phyloP scores from a whole-genome alignment of 2,329 filamentous ascomycete genomes.

The Ophiostoma sp. region DNA sequence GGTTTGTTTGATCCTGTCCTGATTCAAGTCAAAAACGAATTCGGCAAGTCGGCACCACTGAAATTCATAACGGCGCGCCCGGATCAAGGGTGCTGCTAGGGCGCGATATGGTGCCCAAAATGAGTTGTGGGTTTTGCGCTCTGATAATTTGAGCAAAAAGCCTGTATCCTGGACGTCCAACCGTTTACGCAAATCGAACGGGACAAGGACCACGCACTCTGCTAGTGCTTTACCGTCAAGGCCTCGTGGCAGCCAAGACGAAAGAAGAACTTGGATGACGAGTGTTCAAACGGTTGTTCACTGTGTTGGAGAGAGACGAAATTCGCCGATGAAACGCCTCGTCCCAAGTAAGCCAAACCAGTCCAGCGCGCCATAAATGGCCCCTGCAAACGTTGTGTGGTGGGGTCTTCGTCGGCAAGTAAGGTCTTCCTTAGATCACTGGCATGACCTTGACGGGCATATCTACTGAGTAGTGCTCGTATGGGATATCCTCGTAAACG shows the following conservation, averaged over 20 bases:
- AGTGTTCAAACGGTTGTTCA: not conserved
- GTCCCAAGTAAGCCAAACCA: not conserved
- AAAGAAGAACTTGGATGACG: not conserved
- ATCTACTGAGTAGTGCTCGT: not conserved
- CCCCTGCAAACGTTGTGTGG: not conserved
- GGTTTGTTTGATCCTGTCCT: not conserved
- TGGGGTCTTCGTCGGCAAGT: not conserved
- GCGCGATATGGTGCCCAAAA: not conserved
- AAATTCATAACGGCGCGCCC: not conserved
- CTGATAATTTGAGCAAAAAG: not conserved
- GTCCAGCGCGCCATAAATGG: not conserved
- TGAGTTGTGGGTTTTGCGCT: not conserved
- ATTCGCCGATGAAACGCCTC: slow-evolving; percentile 7
- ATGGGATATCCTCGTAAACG: not conserved
- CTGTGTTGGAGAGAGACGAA: not conserved
- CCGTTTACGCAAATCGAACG: not conserved
- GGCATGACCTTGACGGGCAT: not conserved
- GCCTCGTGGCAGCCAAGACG: slow-evolving; percentile 2
- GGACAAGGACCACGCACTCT: not conserved
- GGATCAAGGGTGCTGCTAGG: not conserved
- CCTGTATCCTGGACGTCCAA: too few species aligned
- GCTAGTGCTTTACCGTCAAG: too few species aligned
- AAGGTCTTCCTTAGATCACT: not conserved
- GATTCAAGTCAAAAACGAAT: not conserved
- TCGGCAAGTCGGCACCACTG: slow-evolving; percentile 18